These are phyloP conservation scores for Trichoderma koningiopsis DNA, from an alignment of 2,329 filamentous ascomycete genomes.

Conservation along the genomic window DNA sequence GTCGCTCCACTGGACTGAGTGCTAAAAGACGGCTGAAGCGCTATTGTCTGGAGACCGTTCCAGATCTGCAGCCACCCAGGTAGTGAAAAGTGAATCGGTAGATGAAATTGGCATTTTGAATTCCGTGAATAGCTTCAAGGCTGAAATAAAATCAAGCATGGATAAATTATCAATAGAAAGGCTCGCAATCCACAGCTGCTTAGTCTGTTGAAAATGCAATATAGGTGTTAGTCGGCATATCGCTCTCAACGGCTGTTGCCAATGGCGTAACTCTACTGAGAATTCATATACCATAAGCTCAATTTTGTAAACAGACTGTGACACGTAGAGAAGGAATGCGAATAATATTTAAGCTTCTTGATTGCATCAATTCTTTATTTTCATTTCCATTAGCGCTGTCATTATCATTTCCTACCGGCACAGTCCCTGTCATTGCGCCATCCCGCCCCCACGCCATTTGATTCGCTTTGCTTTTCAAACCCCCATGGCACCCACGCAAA, in stretches of 20 bases:
- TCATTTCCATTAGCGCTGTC: neutral
- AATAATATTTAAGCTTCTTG: too few relatives aligned
- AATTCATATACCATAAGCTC: too few relatives aligned
- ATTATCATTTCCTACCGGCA: neutral
- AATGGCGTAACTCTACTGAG: too few relatives aligned
- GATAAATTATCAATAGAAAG: too few relatives aligned
- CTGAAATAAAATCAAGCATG: too few relatives aligned
- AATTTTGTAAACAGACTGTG: too few relatives aligned
- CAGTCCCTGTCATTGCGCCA: slow-evolving; percentile 17
- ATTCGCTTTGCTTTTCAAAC: slow-evolving; percentile 10
- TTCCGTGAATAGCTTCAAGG: neutral
- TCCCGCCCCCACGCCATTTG: neutral
- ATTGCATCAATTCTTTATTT: neutral
- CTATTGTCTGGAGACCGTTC: neutral
- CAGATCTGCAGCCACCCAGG: neutral
- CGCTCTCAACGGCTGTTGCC: too few relatives aligned
- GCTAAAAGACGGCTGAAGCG: neutral
- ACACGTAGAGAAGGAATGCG: too few relatives aligned
- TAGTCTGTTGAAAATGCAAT: too few relatives aligned
- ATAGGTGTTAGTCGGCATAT: too few relatives aligned
- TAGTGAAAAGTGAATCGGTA: too few relatives aligned
- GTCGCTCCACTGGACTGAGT: neutral
- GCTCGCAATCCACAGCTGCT: too few relatives aligned
- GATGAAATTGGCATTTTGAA: neutral
- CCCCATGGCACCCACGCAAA: neutral